Evolutionary conservation across 2,329 filamentous ascomycete genomes (phyloP).

Genomic region (Dactylellina leptospora): DNA sequence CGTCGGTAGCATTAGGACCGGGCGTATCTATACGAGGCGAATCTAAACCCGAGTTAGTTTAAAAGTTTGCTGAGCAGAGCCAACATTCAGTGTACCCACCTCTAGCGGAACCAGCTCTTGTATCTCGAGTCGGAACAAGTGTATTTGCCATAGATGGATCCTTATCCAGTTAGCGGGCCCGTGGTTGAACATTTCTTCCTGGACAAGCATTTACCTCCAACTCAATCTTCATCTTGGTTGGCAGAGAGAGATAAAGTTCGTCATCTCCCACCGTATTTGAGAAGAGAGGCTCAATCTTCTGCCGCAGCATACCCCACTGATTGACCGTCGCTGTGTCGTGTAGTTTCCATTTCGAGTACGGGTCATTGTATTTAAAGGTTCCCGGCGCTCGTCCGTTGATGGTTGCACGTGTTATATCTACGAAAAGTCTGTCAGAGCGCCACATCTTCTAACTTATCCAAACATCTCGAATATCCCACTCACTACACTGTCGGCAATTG

Average conservation of each 20-base stretch:
- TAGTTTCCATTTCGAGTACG: conserved; percentile 72
- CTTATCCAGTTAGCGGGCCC: conserved; percentile 14
- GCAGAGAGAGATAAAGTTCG: conserved; percentile 69
- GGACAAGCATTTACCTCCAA: conserved; percentile 60
- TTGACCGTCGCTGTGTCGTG: conserved; percentile 70
- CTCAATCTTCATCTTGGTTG: conserved; percentile 70
- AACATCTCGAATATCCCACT: conserved; percentile 45
- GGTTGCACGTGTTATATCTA: conserved; percentile 39
- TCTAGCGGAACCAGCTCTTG: conserved; percentile 30
- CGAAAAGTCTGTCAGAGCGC: conserved; percentile 9
- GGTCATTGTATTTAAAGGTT: conserved; percentile 67
- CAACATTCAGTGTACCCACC: conserved; percentile 13
- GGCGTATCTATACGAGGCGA: conserved; percentile 59
- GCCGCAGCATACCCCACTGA: conserved; percentile 80
- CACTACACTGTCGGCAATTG: conserved; percentile 71
- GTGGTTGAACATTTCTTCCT: not conserved
- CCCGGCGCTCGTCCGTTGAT: conserved; percentile 54
- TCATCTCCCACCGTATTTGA: conserved; percentile 65
- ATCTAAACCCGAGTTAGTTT: conserved; percentile 45
- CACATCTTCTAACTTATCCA: not conserved
- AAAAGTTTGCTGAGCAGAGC: not conserved
- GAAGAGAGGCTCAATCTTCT: conserved; percentile 70
- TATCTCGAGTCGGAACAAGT: conserved; percentile 25
- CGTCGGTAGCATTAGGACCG: conserved; percentile 59
- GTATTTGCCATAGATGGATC: conserved; percentile 45